Evolutionary conservation across 2,329 filamentous ascomycete genomes (phyloP).

Genomic region (Trichoderma arundinaceum): DNA sequence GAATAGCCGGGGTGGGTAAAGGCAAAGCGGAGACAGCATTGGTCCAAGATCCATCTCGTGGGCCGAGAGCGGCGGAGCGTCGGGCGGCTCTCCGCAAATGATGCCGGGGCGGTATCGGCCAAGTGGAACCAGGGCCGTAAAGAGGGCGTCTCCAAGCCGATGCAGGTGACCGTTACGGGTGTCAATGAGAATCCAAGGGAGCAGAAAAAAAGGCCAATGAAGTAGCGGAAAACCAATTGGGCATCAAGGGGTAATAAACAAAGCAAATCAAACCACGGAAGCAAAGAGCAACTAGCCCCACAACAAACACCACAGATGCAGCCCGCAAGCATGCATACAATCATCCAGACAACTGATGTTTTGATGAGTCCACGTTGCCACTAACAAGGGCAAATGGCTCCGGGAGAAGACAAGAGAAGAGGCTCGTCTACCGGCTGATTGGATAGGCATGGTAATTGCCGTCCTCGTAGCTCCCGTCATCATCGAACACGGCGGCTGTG

Average conservation of each 20-base stretch:
- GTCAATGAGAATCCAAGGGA: background rate
- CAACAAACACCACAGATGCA: conserved; percentile 28
- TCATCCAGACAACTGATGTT: background rate
- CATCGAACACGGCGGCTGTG: conserved; percentile 33
- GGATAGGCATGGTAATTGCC: conserved; percentile 47
- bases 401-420: background rate
- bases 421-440: conserved; percentile 39
- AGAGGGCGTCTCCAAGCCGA: background rate
- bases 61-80: conserved; percentile 16
- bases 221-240: background rate
- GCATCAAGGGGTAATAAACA: background rate
- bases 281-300: conserved; percentile 24
- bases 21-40: conserved; percentile 11
- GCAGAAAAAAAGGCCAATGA: background rate
- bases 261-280: conserved; percentile 17
- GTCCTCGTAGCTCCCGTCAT: conserved; percentile 42
- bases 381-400: background rate
- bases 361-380: background rate
- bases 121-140: conserved; percentile 23
- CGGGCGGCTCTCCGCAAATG: conserved; percentile 6
- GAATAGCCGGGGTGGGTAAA: conserved; percentile 28
- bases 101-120: conserved; percentile 23
- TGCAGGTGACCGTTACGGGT: background rate
- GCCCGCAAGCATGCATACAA: conserved; percentile 5
- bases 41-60: conserved; percentile 12